Evolutionary conservation across 805 yeast genomes (phyloP).

Genomic region (Wickerhamiella shivajii): DNA sequence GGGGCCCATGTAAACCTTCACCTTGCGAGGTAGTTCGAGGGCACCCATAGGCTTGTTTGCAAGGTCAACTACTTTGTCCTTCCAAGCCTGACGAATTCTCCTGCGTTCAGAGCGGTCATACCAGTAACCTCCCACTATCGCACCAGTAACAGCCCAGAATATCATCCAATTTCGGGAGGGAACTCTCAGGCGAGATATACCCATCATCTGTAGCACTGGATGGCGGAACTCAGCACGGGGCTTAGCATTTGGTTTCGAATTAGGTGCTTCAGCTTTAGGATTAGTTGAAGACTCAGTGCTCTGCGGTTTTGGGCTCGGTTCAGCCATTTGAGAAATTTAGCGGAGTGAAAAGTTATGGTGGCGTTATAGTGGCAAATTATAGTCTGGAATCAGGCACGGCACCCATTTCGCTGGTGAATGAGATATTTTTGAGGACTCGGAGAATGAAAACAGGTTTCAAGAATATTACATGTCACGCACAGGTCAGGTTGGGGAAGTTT

Average conservation of each 20-base stretch:
- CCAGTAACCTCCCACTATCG: constrained; percentile 55
- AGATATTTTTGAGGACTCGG: too few relatives aligned
- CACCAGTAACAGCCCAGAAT: constrained; percentile 59
- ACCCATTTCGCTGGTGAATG: too few relatives aligned
- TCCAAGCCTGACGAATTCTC: constrained; percentile 48
- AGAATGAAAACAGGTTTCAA: too few relatives aligned
- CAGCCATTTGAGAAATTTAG: background rate
- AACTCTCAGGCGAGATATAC: constrained; percentile 57
- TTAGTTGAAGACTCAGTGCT: too few relatives aligned
- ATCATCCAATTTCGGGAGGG: constrained; percentile 92
- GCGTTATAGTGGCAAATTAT: background rate
- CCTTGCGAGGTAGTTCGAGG: constrained; percentile 50
- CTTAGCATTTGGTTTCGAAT: constrained; percentile 2
- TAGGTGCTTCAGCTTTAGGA: constrained; percentile 1
- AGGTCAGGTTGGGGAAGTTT: too few relatives aligned
- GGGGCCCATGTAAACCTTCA: constrained; percentile 82
- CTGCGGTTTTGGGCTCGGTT: background rate
- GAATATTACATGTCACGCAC: too few relatives aligned
- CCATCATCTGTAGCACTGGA: constrained; percentile 77
- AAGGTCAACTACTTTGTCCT: constrained; percentile 39
- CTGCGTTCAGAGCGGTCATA: constrained; percentile 70
- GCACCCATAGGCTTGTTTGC: constrained; percentile 36
- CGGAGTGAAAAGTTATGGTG: too few relatives aligned
- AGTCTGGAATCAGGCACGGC: too few relatives aligned
- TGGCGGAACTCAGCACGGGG: constrained; percentile 24